Evolutionary conservation across 2,329 filamentous ascomycete species (phyloP).

Genomic region (Raffaelea arxii): DNA sequence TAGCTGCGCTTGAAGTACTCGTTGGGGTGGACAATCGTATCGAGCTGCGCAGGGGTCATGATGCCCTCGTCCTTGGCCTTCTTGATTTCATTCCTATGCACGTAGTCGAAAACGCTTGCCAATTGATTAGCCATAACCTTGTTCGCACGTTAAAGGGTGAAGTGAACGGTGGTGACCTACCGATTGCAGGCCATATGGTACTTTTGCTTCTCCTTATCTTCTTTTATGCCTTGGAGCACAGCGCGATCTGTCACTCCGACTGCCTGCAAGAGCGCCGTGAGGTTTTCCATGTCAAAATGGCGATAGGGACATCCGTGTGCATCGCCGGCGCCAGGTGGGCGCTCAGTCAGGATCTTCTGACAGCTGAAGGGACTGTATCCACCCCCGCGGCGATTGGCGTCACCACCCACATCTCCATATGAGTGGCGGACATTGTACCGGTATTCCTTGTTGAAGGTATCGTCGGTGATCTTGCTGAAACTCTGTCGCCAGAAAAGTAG

Average conservation of each 20-base stretch:
- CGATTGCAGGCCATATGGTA: constrained; percentile 95
- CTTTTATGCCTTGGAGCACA: constrained; percentile 69
- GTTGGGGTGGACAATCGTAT: constrained; percentile 95
- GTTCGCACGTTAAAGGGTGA: constrained; percentile 17
- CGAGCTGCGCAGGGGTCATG: constrained; percentile 66
- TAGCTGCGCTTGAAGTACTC: constrained; percentile 97
- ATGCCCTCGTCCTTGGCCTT: constrained; percentile 65
- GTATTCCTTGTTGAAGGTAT: constrained; percentile 96
- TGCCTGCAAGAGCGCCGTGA: constrained; percentile 63
- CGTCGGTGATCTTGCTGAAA: constrained; percentile 83
- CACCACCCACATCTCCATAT: constrained; percentile 92
- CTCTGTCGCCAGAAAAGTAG: constrained; percentile 82
- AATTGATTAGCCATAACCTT: no score
- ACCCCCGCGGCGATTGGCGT: constrained; percentile 73
- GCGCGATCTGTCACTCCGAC: constrained; percentile 72
- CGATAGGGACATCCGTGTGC: constrained; percentile 94
- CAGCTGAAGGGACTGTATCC: constrained; percentile 90
- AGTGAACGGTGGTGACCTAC: constrained; percentile 27
- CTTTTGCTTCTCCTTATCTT: constrained; percentile 80
- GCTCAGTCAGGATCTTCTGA: constrained; percentile 88
- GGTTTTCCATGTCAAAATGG: constrained; percentile 82
- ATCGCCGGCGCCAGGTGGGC: constrained; percentile 77
- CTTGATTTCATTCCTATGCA: constrained; percentile 71
- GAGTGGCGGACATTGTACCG: constrained; percentile 91
- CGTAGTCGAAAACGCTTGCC: constrained; percentile 70